Base-by-base conservation (phyloP, 345 rosid genomes). In the Arabidopsis arenosa region DNA sequence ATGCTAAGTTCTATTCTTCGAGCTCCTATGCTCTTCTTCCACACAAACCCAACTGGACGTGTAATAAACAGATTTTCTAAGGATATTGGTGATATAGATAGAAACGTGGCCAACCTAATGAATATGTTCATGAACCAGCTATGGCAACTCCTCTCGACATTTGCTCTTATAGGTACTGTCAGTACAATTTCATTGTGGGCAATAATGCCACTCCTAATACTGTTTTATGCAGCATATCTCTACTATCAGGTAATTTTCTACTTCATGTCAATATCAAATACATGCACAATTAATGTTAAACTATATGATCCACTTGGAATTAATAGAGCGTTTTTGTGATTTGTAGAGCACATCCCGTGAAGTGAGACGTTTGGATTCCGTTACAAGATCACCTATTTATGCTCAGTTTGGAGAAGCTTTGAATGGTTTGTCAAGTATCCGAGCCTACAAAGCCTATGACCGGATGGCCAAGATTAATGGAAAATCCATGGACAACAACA, bases 371-470 rank as follows among this genome's bases (percentile, higher is more conserved):
- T 63, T 95, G 76, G 99, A 92, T 81, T 95, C 99, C 6, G 70
- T 95, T 60, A 89, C 91, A 32, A 81, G 97, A 81, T 92, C 97
- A 23, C 98, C 93, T 75, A 75, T 94, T 40, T 92, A 95, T 86
- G 97, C 97, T 33, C 99, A 90, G 72, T 87, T 92, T 73, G 97
- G 99, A 64, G 99, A 95, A 86, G 99, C 97, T 52, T 61, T 92
- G 80, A 92, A 90, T 73, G 99, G 99, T 75, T 65, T 95, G 73
- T 83, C 97, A 43, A 85, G 85, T 79, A 92, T 92, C 66, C 88
- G 96, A 61, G 97, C 99, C 43, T 95, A 89, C 77, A 89, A 89
- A 86, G 97, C 97, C 48, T 89, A 95, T 78, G 97, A 90, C 26
- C 78, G 91, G 63, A 84, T 95, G 88, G 92, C 92, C 28, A 75